Percentiles rank a stretch among this genome's conserved stretches.
Evolutionary conservation across 1,284 basidiomycete genomes (phyloP).

Genomic region (Ceratobasidium sp.): DNA sequence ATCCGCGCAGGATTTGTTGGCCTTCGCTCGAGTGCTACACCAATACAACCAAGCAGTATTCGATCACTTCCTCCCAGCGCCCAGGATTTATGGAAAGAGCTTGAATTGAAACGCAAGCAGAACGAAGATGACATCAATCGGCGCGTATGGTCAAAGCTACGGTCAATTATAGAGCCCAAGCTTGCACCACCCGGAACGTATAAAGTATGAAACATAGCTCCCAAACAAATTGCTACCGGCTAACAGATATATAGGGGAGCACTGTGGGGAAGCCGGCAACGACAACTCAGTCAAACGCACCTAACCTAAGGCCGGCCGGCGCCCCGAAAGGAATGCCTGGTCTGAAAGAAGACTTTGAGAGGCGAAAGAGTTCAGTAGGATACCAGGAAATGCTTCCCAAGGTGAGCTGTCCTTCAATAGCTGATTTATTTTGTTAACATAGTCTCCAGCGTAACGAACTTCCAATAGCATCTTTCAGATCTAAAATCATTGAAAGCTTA

Average conservation of each 20-base stretch:
- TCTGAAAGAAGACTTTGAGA: slow-evolving; percentile 70
- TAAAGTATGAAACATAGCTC: neutral
- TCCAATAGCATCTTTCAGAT: slow-evolving; percentile 89
- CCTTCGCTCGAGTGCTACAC: slow-evolving; percentile 15
- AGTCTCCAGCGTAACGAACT: slow-evolving; percentile 74
- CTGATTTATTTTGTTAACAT: slow-evolving; percentile 60
- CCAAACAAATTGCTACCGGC: neutral
- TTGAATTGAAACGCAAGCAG: slow-evolving; percentile 75
- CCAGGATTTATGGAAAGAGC: slow-evolving; percentile 93
- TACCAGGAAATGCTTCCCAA: slow-evolving; percentile 86
- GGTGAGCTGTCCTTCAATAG: slow-evolving; percentile 16
- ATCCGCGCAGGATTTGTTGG: slow-evolving; percentile 58
- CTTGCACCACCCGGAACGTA: slow-evolving; percentile 39
- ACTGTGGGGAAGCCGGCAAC: neutral
- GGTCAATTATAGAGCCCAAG: slow-evolving; percentile 67
- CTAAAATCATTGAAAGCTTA: slow-evolving; percentile 79
- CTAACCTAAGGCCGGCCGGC: neutral
- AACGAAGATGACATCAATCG: slow-evolving; percentile 77
- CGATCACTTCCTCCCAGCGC: slow-evolving; percentile 84
- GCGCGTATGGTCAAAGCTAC: slow-evolving; percentile 76
- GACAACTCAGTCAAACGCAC: slow-evolving; percentile 57
- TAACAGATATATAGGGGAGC: slow-evolving; percentile 30
- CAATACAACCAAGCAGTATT: slow-evolving; percentile 70
- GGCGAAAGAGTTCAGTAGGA: slow-evolving; percentile 69
- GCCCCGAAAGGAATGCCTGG: slow-evolving; percentile 51